Evolutionary conservation across 129 eudicot species (phyloP), one percentile per base, ranked within the genome.

Genomic region (Ambrosia trifida): DNA sequence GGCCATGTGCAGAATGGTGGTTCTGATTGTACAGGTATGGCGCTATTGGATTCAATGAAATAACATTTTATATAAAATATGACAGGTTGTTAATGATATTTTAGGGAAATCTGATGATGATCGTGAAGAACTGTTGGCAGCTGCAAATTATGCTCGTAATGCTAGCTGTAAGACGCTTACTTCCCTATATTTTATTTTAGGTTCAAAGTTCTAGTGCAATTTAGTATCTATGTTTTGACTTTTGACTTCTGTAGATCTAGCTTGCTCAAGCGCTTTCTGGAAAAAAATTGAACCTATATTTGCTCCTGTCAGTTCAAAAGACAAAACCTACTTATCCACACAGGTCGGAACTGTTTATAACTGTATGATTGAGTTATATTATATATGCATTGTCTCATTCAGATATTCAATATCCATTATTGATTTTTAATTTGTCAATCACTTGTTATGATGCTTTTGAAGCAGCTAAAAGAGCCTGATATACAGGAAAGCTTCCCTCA

Each of bases 41-140:
- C 60, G 54, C 44, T 19, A 35, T 64, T 12, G 70, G 43, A 45
- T 49, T 59, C n/a, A 30, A 46, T 36, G 33, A 18, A 11, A n/a
- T 11, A 24, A n/a, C 19, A 1, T 19, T 59, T 11, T 33, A 35
- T 30, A 11, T 31, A n/a, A 45, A 43, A 51, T 66, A 13, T 54
- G 41, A 74, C 7, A 20, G 66, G 56, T 68, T 43, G n/a, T 61
- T 10, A 62, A 54, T 66, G 9, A 36, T 69, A 38, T 79, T 82
- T 38, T 76, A 91, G 97, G 94, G 64, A 89, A 87, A 85, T 80
- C 85, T 43, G 93, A 85, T 68, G 96, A 91, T 79, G 97, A 91
- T 43, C 93, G 81, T 52, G 97, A 91, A 69, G 97, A 91, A 62
- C 86, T 88, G 78, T 68, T 83, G 56, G 75, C 89, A 56, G 93